Percentiles rank a stretch among this genome's conserved stretches.
Conservation (phyloP, 352 stramenopile species). For the Phytophthora uliginosa region DNA sequence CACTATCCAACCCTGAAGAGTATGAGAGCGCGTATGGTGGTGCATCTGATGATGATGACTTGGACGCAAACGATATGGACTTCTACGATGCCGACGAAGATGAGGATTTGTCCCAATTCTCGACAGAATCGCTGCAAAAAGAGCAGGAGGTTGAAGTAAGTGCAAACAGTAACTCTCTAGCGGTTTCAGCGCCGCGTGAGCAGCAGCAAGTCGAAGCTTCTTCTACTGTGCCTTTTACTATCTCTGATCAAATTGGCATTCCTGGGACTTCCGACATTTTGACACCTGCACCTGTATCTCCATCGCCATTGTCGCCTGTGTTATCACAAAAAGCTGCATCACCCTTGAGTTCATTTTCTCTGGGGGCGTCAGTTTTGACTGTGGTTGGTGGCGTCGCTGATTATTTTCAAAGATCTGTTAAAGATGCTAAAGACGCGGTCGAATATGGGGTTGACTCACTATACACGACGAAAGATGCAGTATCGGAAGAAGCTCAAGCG, state of each 20-base stretch:
- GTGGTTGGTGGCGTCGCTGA: slow-evolving; percentile 76
- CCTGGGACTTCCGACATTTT: slow-evolving; percentile 10
- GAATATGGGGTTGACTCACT: slow-evolving; percentile 81
- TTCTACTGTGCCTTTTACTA: neutral
- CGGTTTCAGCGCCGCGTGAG: neutral
- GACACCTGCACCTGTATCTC: slow-evolving; percentile 4
- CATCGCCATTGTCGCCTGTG: slow-evolving; percentile 25
- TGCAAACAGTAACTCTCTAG: neutral
- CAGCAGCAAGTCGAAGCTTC: slow-evolving; percentile 2
- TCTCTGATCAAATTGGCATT: slow-evolving; percentile 18
- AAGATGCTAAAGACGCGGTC: slow-evolving; percentile 79
- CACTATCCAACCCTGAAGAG: slow-evolving; percentile 68
- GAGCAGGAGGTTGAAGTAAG: slow-evolving; percentile 3
- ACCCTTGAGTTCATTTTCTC: slow-evolving; percentile 54
- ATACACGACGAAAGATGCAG: slow-evolving; percentile 74
- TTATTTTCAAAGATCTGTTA: slow-evolving; percentile 77
- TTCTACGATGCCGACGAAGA: slow-evolving; percentile 45
- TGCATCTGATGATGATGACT: slow-evolving; percentile 65
- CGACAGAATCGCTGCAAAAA: slow-evolving; percentile 7
- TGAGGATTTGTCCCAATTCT: slow-evolving; percentile 11
- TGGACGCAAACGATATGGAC: slow-evolving; percentile 49
- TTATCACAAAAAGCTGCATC: slow-evolving; percentile 35
- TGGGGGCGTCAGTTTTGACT: slow-evolving; percentile 72
- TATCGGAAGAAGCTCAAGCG: slow-evolving; percentile 74
- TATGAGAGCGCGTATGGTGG: slow-evolving; percentile 48